These are phyloP conservation scores for Talaromyces sp. DNA, from an alignment of 2,329 filamentous ascomycete genomes.

Conservation along the genomic window DNA sequence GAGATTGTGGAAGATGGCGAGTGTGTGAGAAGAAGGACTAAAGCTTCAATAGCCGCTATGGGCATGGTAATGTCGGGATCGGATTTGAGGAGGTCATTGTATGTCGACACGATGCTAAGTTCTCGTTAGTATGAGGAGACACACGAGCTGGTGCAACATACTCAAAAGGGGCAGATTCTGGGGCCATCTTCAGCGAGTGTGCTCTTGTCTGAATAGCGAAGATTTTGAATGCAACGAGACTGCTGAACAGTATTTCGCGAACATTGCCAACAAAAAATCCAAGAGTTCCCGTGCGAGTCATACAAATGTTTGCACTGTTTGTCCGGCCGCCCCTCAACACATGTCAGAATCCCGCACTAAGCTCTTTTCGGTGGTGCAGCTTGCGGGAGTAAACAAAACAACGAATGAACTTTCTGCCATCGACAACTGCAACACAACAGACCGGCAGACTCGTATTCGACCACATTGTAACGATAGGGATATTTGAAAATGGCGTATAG, in stretches of 20 bases:
- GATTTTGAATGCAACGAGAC: not conserved
- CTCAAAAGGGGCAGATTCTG: conserved; percentile 38
- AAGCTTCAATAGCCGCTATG: conserved; percentile 86
- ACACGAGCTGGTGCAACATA: conserved; percentile 23
- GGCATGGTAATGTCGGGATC: conserved; percentile 92
- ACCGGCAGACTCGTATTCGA: too few species aligned
- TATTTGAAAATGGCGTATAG: conserved; percentile 48
- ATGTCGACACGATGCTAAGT: conserved; percentile 60
- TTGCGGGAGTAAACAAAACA: conserved; percentile 33
- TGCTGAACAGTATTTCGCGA: not conserved
- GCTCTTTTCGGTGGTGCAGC: conserved; percentile 21
- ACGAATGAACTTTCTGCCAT: not conserved
- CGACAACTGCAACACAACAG: not conserved
- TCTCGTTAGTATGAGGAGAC: conserved; percentile 20
- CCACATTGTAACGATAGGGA: too few species aligned
- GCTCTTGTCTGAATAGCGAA: not conserved
- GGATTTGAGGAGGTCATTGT: conserved; percentile 60
- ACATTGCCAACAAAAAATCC: not conserved
- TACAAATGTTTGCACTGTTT: conserved; percentile 38
- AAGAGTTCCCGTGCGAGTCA: conserved; percentile 2
- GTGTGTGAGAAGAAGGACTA: conserved; percentile 80
- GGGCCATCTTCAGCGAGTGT: conserved; percentile 27
- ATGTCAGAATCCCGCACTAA: conserved; percentile 32
- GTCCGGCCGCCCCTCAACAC: conserved; percentile 25
- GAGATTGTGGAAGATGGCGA: conserved; percentile 81